phyloP scores from a whole-genome alignment of 2,329 filamentous ascomycete species.

The Diaporthe vexans region DNA sequence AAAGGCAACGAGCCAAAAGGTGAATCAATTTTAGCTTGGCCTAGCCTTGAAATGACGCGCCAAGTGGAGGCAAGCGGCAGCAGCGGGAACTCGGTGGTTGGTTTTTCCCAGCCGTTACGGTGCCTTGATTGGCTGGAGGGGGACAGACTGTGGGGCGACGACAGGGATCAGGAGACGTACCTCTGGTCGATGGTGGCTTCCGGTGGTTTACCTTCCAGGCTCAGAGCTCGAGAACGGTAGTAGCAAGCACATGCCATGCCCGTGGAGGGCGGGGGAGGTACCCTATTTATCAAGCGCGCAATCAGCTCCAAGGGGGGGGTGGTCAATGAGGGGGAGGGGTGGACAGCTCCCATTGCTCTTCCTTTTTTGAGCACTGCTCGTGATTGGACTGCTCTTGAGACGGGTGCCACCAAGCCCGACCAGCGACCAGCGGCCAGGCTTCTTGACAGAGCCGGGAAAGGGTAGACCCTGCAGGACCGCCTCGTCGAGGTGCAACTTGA shows the following conservation, averaged over 20 bases:
- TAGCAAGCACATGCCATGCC: conserved; percentile 48
- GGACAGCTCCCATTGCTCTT: conserved; percentile 20
- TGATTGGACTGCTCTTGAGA: conserved; percentile 29
- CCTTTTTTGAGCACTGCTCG: neutral
- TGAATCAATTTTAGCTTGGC: conserved; percentile 42
- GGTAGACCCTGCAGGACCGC: conserved; percentile 37
- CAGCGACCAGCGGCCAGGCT: neutral
- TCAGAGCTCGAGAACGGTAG: conserved; percentile 28
- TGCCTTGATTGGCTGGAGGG: conserved; percentile 30
- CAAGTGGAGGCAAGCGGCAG: conserved; percentile 35
- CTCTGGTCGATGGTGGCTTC: conserved; percentile 13
- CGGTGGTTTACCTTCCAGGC: conserved; percentile 26
- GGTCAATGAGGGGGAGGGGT: conserved; percentile 9
- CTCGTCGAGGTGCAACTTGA: conserved; percentile 9
- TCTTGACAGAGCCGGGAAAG: conserved; percentile 16
- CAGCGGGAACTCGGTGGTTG: conserved; percentile 41
- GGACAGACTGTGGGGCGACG: neutral
- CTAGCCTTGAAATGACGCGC: conserved; percentile 47
- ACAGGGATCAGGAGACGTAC: conserved; percentile 39
- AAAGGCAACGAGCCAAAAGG: conserved; percentile 41
- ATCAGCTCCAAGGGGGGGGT: conserved; percentile 39
- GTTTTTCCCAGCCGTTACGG: conserved; percentile 37
- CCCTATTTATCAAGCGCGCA: conserved; percentile 54
- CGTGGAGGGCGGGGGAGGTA: conserved; percentile 49
- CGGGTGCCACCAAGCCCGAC: conserved; percentile 29